A percentile compares a stretch with the other conserved stretches of the same genome.
These are phyloP conservation scores for Penicillium olsonii DNA, from an alignment of 2,329 filamentous ascomycete genomes.

Conservation along the genomic window DNA sequence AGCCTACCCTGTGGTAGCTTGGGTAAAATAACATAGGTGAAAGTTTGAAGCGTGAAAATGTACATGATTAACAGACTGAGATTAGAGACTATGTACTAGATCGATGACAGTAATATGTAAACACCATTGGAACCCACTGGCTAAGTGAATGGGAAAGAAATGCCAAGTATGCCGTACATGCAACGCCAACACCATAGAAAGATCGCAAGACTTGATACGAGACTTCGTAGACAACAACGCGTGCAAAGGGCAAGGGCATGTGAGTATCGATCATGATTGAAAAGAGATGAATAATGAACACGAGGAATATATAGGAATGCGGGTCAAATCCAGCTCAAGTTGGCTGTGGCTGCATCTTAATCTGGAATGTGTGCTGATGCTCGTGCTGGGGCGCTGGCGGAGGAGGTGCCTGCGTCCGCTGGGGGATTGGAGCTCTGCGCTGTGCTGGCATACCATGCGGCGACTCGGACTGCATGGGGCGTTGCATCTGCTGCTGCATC, in stretches of 20 bases:
- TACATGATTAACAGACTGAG: slow-evolving; percentile 1
- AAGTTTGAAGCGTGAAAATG: too few species aligned
- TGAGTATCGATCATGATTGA: slow-evolving; percentile 1
- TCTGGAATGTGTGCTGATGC: slow-evolving; percentile 28
- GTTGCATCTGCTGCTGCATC: slow-evolving; percentile 22
- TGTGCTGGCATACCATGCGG: slow-evolving; percentile 15
- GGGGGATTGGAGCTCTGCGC: slow-evolving; percentile 10
- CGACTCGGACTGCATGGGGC: slow-evolving; percentile 15
- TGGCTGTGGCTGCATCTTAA: slow-evolving; percentile 26
- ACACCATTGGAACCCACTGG: not conserved
- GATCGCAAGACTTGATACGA: slow-evolving; percentile 2
- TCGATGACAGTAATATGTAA: slow-evolving; percentile 3
- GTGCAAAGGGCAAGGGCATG: not conserved
- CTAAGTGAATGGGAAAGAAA: slow-evolving; percentile 9
- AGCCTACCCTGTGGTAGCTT: too few species aligned
- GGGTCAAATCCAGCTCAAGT: slow-evolving; percentile 8
- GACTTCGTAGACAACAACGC: slow-evolving; percentile 5
- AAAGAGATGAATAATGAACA: not conserved
- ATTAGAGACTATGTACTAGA: slow-evolving; percentile 11
- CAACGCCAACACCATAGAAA: slow-evolving; percentile 4
- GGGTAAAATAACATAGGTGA: too few species aligned
- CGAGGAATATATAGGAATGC: not conserved
- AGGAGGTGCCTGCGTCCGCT: slow-evolving; percentile 19
- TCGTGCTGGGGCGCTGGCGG: slow-evolving; percentile 29
- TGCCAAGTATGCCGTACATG: slow-evolving; percentile 5